Percentiles rank a stretch among this genome's conserved stretches.
Evolutionary conservation across 73 alveolate genomes (phyloP).

Genomic region (Paramecium octaurelia): DNA sequence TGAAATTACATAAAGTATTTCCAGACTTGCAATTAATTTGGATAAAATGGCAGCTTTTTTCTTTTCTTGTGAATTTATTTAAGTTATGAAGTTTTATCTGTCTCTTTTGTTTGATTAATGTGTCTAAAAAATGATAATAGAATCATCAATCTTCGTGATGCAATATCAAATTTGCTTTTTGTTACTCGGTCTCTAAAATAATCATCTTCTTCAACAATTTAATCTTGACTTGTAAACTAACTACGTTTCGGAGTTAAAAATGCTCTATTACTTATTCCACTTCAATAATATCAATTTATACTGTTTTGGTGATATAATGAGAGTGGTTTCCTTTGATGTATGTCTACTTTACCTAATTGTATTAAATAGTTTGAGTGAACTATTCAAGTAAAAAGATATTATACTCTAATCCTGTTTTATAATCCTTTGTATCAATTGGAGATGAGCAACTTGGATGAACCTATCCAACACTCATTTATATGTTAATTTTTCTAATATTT

Average conservation of each 20-base stretch:
- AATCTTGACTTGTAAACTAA: not conserved
- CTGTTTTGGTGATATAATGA: slow-evolving; percentile 7
- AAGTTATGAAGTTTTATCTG: not conserved
- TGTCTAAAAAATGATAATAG: not conserved
- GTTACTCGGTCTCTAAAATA: not conserved
- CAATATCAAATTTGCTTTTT: not conserved
- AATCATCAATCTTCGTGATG: not conserved
- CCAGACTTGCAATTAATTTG: not conserved
- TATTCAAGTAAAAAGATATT: not conserved
- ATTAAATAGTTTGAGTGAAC: not conserved
- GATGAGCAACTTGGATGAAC: not conserved
- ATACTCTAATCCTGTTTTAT: slow-evolving; percentile 18
- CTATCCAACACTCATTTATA: slow-evolving; percentile 20
- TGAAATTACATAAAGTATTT: not conserved
- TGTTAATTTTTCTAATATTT: not conserved
- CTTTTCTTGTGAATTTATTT: not conserved
- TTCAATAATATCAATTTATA: not conserved
- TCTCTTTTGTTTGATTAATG: not conserved
- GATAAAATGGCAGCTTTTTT: not conserved
- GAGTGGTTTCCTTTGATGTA: not conserved
- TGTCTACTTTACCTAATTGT: slow-evolving; percentile 13
- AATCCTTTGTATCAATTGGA: not conserved
- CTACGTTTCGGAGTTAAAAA: not conserved
- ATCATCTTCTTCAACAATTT: slow-evolving; percentile 33
- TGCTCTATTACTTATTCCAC: not conserved